phyloP scores from a whole-genome alignment of 768 basidiomycete genomes.

The Candolleomyces aberdarensis region DNA sequence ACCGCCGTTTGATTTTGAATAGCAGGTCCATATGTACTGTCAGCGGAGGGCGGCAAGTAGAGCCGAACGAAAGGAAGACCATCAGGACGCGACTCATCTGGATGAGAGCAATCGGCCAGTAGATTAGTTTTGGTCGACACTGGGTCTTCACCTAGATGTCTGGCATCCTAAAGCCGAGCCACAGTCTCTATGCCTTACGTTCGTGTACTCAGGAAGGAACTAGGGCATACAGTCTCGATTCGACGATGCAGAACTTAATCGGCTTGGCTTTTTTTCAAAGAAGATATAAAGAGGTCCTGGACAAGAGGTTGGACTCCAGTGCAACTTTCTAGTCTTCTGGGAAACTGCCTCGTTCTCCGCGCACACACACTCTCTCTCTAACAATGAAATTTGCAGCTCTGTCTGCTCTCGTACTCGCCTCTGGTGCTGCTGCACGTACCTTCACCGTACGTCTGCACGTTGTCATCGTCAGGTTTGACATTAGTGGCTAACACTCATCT shows the following conservation, averaged over 20 bases:
- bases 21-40: too few species aligned
- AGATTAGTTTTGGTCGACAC: not conserved
- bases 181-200: not conserved
- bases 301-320: too few species aligned
- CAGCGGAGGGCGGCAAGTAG: too few species aligned
- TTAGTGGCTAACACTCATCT: not conserved
- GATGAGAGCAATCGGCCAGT: too few species aligned
- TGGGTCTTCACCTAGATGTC: not conserved
- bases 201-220: not conserved
- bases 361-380: not conserved
- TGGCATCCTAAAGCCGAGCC: not conserved
- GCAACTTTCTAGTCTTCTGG: too few species aligned
- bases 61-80: too few species aligned
- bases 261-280: not conserved
- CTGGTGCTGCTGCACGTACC: slow-evolving; percentile 25
- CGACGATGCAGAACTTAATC: not conserved
- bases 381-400: slow-evolving; percentile 9
- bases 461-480: not conserved
- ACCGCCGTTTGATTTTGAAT: too few species aligned
- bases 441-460: slow-evolving; percentile 40
- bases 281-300: too few species aligned
- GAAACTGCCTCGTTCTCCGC: too few species aligned
- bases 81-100: too few species aligned
- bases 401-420: not conserved
- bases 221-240: not conserved